phyloP scores from a whole-genome alignment of 2,329 filamentous ascomycete species.

The Scedosporium dehoogii region DNA sequence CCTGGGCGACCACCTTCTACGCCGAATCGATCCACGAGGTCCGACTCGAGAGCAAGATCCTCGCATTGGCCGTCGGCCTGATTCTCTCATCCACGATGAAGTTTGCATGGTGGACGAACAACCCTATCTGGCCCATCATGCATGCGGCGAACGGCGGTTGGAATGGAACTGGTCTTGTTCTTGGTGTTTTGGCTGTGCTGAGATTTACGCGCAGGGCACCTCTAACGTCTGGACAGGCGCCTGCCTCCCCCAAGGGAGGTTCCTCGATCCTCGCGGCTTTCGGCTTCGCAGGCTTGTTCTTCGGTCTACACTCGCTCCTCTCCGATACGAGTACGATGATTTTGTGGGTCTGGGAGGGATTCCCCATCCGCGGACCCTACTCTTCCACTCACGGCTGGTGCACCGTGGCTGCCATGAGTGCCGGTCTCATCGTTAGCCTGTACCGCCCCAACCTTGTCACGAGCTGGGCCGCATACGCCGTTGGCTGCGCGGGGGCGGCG shows the following conservation, averaged over 20 bases:
- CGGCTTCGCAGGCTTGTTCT: constrained; percentile 75
- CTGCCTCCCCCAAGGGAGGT: constrained; percentile 38
- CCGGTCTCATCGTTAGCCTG: constrained; percentile 67
- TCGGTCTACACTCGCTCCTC: constrained; percentile 81
- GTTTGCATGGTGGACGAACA: constrained; percentile 89
- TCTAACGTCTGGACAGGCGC: constrained; percentile 27
- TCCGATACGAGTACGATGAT: constrained; percentile 99
- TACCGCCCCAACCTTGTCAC: constrained; percentile 60
- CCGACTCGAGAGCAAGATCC: constrained; percentile 70
- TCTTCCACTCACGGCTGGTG: constrained; percentile 82
- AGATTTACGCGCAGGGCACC: constrained; percentile 61
- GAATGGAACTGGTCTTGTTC: constrained; percentile 71
- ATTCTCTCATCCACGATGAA: constrained; percentile 82
- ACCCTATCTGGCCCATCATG: constrained; percentile 94
- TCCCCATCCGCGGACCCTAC: constrained; percentile 78
- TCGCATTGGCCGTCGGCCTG: constrained; percentile 73
- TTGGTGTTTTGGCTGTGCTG: constrained; percentile 67
- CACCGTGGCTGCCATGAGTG: constrained; percentile 79
- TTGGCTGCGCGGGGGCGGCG: constrained; percentile 71
- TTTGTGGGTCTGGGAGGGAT: constrained; percentile 95
- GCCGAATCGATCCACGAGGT: constrained; percentile 64
- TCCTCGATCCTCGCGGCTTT: constrained; percentile 63
- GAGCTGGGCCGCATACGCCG: constrained; percentile 69
- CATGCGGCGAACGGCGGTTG: constrained; percentile 82
- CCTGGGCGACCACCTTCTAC: constrained; percentile 75